phyloP scores from a whole-genome alignment of 2,329 filamentous ascomycete genomes.

The Penicillium sp. region DNA sequence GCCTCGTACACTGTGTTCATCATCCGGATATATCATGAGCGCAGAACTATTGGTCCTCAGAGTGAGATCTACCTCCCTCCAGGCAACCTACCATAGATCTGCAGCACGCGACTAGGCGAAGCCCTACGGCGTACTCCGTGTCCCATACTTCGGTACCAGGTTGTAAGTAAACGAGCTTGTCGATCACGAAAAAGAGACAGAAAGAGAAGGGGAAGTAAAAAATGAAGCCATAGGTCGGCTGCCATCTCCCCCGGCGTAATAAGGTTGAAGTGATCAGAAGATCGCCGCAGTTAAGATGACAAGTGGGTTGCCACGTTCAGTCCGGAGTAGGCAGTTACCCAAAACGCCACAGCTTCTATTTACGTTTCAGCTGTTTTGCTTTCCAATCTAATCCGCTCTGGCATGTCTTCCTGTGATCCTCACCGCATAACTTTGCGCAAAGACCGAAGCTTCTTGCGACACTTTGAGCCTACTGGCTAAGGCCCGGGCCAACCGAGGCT shows the following conservation, averaged over 20 bases:
- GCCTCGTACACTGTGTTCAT: slow-evolving; percentile 1
- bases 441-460: neutral
- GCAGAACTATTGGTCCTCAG: neutral
- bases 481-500: slow-evolving; percentile 9
- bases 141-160: neutral
- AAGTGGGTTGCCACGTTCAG: slow-evolving; percentile 19
- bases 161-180: slow-evolving; percentile 1
- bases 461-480: neutral
- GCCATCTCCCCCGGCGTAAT: slow-evolving; percentile 1
- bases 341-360: slow-evolving; percentile 7
- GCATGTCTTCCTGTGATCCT: neutral
- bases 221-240: neutral
- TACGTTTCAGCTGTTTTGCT: neutral
- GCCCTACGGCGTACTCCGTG: neutral
- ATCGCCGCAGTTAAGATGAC: slow-evolving; percentile 13
- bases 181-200: neutral
- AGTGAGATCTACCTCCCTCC: neutral
- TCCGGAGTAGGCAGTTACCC: slow-evolving; percentile 6
- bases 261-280: slow-evolving; percentile 12
- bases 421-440: neutral
- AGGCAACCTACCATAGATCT: neutral
- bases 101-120: neutral
- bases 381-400: neutral
- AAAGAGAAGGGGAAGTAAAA: neutral
- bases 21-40: neutral